These are phyloP conservation scores for Ceratocystis diversiconidia DNA, from an alignment of 2,329 filamentous ascomycete genomes.

Conservation along the genomic window DNA sequence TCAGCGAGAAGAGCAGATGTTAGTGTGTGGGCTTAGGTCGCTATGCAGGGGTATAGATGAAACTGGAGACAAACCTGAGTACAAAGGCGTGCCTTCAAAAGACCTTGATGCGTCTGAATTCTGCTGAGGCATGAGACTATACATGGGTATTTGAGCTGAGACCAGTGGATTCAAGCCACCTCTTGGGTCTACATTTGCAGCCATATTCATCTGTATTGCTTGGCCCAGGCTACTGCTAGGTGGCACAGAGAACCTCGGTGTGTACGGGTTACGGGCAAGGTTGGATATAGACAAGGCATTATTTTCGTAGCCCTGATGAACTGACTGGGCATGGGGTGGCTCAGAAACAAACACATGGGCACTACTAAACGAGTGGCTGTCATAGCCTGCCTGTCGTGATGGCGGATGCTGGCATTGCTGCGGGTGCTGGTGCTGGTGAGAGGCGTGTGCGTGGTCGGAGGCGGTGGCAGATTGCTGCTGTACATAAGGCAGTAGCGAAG, in stretches of 20 bases:
- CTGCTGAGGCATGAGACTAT: background rate
- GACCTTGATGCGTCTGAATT: background rate
- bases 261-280: background rate
- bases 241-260: background rate
- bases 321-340: background rate
- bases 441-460: background rate
- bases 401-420: background rate
- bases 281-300: background rate
- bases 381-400: background rate
- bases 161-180: background rate
- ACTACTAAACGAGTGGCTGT: background rate
- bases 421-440: background rate
- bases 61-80: background rate
- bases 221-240: background rate
- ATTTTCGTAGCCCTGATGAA: background rate
- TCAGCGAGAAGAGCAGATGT: background rate
- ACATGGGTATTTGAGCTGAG: background rate
- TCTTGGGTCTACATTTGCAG: background rate
- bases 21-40: background rate
- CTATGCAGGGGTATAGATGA: background rate
- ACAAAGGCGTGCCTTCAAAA: background rate
- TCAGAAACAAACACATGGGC: background rate
- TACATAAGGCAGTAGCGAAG: constrained; percentile 25
- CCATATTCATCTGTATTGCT: background rate
- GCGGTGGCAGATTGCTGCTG: background rate